Conservation (phyloP, 1,284 basidiomycete genomes). For the Bjerkandera adusta region DNA sequence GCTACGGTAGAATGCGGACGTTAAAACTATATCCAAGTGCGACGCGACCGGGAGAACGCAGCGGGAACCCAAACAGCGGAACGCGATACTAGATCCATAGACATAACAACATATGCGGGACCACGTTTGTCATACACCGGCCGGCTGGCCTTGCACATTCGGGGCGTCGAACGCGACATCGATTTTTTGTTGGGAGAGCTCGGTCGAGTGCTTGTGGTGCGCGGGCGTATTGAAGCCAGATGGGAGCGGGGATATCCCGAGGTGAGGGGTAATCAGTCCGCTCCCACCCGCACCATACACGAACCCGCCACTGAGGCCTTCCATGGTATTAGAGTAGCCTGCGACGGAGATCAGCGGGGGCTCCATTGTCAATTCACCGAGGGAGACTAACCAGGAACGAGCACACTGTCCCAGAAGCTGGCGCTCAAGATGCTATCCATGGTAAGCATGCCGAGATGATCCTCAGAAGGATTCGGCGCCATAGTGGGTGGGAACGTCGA, state of each 20-base stretch:
- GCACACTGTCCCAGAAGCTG: slow-evolving; percentile 81
- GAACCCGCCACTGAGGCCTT: slow-evolving; percentile 78
- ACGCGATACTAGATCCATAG: slow-evolving; percentile 7
- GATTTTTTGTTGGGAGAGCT: slow-evolving; percentile 23
- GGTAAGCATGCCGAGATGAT: slow-evolving; percentile 53
- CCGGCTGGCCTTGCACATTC: neutral
- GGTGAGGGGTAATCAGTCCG: slow-evolving; percentile 60
- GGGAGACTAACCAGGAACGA: slow-evolving; percentile 67
- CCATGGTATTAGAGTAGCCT: slow-evolving; percentile 77
- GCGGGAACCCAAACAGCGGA: slow-evolving; percentile 2
- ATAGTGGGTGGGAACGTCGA: slow-evolving; percentile 82
- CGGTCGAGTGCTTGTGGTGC: slow-evolving; percentile 13
- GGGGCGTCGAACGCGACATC: slow-evolving; percentile 23
- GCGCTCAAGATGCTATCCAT: slow-evolving; percentile 79
- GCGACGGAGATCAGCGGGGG: neutral
- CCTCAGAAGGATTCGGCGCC: slow-evolving; percentile 50
- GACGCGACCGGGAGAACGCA: neutral
- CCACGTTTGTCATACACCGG: neutral
- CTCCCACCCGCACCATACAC: slow-evolving; percentile 79
- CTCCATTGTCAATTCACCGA: neutral
- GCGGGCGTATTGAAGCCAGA: slow-evolving; percentile 36
- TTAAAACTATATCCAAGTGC: too few species aligned
- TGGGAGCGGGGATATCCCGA: slow-evolving; percentile 35
- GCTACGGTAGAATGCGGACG: slow-evolving; percentile 1
- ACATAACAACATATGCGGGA: neutral